Conservation (phyloP, 1,284 basidiomycete genomes). For the Chondrostereum purpureum region DNA sequence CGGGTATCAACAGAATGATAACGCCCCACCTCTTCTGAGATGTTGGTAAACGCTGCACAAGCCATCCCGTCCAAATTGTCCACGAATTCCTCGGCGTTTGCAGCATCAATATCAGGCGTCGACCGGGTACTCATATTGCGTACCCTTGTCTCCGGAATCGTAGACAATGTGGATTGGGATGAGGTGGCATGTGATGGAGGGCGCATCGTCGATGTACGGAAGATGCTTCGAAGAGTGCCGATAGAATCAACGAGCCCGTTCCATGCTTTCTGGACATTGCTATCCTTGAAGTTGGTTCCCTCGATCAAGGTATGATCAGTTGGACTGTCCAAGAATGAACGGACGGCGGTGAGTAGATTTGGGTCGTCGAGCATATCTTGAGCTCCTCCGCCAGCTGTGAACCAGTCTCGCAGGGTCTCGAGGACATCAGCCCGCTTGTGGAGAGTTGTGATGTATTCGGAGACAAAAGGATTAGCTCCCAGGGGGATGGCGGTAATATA, state of each 20-base stretch:
- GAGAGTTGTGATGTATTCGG: conserved; percentile 35
- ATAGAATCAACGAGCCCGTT: conserved; percentile 38
- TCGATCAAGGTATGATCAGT: conserved; percentile 40
- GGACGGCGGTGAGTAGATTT: conserved; percentile 51
- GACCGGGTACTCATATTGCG: conserved; percentile 44
- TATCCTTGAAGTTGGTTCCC: conserved; percentile 29
- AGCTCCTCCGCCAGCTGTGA: conserved; percentile 60
- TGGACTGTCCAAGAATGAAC: conserved; percentile 48
- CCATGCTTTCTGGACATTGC: conserved; percentile 40
- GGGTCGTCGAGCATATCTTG: conserved; percentile 70
- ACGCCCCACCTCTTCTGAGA: conserved; percentile 64
- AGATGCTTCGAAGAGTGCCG: conserved; percentile 35
- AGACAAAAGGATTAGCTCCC: conserved; percentile 29
- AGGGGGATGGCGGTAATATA: conserved; percentile 46
- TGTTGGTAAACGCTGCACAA: conserved; percentile 61
- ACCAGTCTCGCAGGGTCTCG: conserved; percentile 62
- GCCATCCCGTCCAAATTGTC: conserved; percentile 71
- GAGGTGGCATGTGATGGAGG: conserved; percentile 36
- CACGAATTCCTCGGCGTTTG: conserved; percentile 62
- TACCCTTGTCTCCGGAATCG: conserved; percentile 20
- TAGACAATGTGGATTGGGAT: conserved; percentile 18
- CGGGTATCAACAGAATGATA: conserved; percentile 1
- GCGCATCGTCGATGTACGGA: conserved; percentile 54
- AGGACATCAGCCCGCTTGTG: conserved; percentile 53
- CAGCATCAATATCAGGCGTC: conserved; percentile 60